Percentiles rank a stretch among this genome's conserved stretches.
Conservation (phyloP, 805 yeast genomes). For the Teunomyces aglyptinius region DNA sequence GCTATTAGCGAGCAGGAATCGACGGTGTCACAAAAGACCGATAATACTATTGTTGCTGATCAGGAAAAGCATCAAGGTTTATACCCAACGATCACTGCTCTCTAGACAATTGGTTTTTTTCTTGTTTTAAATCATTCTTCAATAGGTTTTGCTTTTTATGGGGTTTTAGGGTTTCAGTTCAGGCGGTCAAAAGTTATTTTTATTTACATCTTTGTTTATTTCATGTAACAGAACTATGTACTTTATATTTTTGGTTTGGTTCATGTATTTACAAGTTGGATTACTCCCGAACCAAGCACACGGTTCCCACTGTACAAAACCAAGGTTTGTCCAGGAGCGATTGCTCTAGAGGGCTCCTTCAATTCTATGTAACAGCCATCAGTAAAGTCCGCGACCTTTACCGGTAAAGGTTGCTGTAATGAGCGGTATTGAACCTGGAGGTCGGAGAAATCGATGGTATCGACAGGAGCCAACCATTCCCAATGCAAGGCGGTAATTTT, state of each 20-base stretch:
- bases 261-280: slow-evolving; percentile 10
- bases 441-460: slow-evolving; percentile 19
- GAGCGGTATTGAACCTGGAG: slow-evolving; percentile 66
- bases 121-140: not conserved
- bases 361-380: slow-evolving; percentile 35
- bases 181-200: not conserved
- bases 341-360: slow-evolving; percentile 54
- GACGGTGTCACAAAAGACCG: slow-evolving; percentile 6
- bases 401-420: slow-evolving; percentile 54
- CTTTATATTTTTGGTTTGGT: not conserved
- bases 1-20: slow-evolving; percentile 12
- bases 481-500: slow-evolving; percentile 44
- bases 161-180: slow-evolving; percentile 1
- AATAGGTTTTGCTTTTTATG: not conserved
- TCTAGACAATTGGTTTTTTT: slow-evolving; percentile 15
- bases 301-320: slow-evolving; percentile 67
- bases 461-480: slow-evolving; percentile 38
- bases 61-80: slow-evolving; percentile 18
- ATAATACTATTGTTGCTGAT: slow-evolving; percentile 1
- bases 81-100: slow-evolving; percentile 43
- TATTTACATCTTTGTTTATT: slow-evolving; percentile 4
- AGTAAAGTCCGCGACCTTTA: slow-evolving; percentile 19
- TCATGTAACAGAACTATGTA: not conserved
- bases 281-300: slow-evolving; percentile 57
- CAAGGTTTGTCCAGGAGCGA: slow-evolving; percentile 87